Evolutionary conservation across 2,329 filamentous ascomycete genomes (phyloP).

Genomic region (Colletotrichum tamarilloi): DNA sequence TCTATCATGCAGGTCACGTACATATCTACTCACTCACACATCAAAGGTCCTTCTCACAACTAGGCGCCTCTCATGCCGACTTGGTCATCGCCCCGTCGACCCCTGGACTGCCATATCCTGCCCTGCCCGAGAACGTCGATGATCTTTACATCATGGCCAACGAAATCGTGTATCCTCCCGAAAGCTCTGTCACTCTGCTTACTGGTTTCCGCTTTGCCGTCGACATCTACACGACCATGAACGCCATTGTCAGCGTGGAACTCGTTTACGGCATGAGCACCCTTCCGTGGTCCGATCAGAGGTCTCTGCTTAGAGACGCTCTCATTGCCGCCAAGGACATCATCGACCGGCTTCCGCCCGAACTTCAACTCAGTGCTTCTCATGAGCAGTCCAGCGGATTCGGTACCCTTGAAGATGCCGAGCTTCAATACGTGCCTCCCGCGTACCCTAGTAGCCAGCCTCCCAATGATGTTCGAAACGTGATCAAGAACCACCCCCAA

Average conservation of each 20-base stretch:
- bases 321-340: slow-evolving; percentile 77
- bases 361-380: slow-evolving; percentile 68
- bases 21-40: slow-evolving; percentile 33
- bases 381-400: slow-evolving; percentile 49
- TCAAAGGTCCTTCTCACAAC: slow-evolving; percentile 77
- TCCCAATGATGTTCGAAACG: slow-evolving; percentile 61
- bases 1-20: neutral
- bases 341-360: slow-evolving; percentile 74
- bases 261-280: slow-evolving; percentile 83
- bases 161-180: slow-evolving; percentile 76
- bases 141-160: slow-evolving; percentile 82
- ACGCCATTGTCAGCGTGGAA: slow-evolving; percentile 81
- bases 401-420: slow-evolving; percentile 54
- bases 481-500: slow-evolving; percentile 60
- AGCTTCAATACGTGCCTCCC: slow-evolving; percentile 64
- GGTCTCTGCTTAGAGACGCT: slow-evolving; percentile 76
- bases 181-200: slow-evolving; percentile 75
- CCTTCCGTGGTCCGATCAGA: slow-evolving; percentile 82
- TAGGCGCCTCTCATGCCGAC: slow-evolving; percentile 78
- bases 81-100: slow-evolving; percentile 82
- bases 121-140: slow-evolving; percentile 83
- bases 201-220: slow-evolving; percentile 86
- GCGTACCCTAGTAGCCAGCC: slow-evolving; percentile 59
- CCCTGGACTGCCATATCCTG: slow-evolving; percentile 79
- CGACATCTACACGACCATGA: slow-evolving; percentile 84